Evolutionary conservation across 768 basidiomycete genomes (phyloP).

Genomic region (Peribolospora baueri): DNA sequence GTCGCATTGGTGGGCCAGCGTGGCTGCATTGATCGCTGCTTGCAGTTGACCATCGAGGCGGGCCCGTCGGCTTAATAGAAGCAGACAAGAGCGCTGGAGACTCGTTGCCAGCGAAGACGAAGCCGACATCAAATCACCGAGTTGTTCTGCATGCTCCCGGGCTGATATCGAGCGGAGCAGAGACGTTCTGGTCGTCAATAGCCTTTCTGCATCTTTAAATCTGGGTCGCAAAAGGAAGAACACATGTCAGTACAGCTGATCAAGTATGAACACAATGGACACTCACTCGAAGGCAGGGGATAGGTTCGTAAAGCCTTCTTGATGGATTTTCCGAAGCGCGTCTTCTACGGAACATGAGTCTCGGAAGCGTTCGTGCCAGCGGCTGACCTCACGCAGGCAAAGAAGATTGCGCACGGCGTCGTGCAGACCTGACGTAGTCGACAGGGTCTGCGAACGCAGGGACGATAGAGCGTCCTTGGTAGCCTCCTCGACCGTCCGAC

Average conservation of each 20-base stretch:
- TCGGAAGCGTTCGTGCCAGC: conserved; percentile 13
- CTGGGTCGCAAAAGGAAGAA: conserved; percentile 21
- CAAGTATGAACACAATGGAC: not conserved
- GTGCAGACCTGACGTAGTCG: no score
- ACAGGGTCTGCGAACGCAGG: conserved; percentile 34
- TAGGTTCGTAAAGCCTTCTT: not conserved
- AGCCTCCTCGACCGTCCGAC: not conserved
- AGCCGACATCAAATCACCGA: conserved; percentile 28
- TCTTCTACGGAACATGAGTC: not conserved
- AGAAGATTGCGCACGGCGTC: conserved; percentile 45
- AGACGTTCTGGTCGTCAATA: conserved; percentile 58
- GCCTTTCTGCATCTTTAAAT: conserved; percentile 46
- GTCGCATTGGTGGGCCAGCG: conserved; percentile 32
- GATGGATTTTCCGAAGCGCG: conserved; percentile 1
- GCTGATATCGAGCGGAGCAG: conserved; percentile 46
- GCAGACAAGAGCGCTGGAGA: conserved; percentile 44
- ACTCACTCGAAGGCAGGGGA: not conserved
- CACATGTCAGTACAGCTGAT: not conserved
- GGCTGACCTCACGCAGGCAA: conserved; percentile 45
- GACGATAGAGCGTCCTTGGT: conserved; percentile 30
- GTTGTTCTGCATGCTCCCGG: conserved; percentile 44
- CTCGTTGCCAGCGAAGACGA: conserved; percentile 23
- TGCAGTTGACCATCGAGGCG: conserved; percentile 43
- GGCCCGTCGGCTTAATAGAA: conserved; percentile 47
- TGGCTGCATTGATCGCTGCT: conserved; percentile 61